A percentile compares a stretch with the other conserved stretches of the same genome.
Conservation (phyloP, 176 grass and related monocot species). For the Eremochloa ophiuroides region DNA sequence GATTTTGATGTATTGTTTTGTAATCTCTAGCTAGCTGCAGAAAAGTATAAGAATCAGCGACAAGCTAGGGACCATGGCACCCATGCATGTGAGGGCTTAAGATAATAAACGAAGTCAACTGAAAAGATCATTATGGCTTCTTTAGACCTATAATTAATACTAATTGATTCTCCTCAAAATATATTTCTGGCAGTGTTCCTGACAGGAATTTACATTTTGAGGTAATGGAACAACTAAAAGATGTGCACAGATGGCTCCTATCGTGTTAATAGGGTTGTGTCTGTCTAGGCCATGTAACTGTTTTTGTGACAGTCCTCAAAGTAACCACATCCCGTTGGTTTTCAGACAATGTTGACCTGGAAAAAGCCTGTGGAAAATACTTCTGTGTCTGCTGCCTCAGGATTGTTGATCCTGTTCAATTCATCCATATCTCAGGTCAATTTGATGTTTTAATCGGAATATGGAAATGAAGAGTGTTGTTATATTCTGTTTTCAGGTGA, state of each 20-base stretch:
- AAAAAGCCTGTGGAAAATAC: conserved; percentile 76
- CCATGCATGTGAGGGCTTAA: not conserved
- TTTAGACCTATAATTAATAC: not conserved
- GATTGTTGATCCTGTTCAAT: conserved; percentile 67
- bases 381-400: conserved; percentile 73
- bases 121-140: not conserved
- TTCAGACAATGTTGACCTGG: conserved; percentile 71
- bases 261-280: not conserved
- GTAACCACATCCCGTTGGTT: not conserved
- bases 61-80: too few species aligned
- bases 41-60: not conserved
- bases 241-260: not conserved
- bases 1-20: not conserved
- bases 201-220: not conserved
- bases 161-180: not conserved
- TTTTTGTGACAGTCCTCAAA: too few species aligned
- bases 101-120: not conserved
- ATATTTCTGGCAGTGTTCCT: not conserved
- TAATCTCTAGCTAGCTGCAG: not conserved
- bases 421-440: not conserved
- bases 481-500: conserved; percentile 38
- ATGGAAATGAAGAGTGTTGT: not conserved
- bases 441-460: not conserved
- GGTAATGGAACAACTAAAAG: not conserved
- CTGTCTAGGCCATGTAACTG: not conserved